Percentiles rank a stretch among this genome's conserved stretches.
These are phyloP conservation scores for Pseudozyma pruni DNA, from an alignment of 1,284 basidiomycete species.

Conservation along the genomic window DNA sequence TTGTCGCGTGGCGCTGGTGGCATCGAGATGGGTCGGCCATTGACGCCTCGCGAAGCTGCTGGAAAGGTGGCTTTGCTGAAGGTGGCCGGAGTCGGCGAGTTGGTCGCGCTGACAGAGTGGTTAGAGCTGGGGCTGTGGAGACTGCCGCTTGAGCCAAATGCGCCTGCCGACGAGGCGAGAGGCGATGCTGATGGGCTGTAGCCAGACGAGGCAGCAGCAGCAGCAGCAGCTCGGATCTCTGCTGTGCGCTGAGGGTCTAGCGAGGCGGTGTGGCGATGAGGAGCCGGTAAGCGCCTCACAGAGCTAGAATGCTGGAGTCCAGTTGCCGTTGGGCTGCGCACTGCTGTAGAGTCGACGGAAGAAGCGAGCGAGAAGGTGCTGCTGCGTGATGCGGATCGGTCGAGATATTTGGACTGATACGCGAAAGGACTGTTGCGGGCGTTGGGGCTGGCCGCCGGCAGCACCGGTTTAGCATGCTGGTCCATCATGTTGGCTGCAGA, in stretches of 20 bases:
- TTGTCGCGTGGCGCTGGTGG: conserved; percentile 55
- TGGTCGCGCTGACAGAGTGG: conserved; percentile 19
- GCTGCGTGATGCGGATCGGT: conserved; percentile 56
- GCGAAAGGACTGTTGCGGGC: conserved; percentile 57
- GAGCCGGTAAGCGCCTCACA: conserved; percentile 51
- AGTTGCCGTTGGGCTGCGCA: conserved; percentile 13
- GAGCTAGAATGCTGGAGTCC: conserved; percentile 50
- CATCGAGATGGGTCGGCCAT: conserved; percentile 56
- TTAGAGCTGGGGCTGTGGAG: conserved; percentile 32
- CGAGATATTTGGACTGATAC: conserved; percentile 62
- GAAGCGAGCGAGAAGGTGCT: conserved; percentile 55
- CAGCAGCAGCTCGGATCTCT: conserved; percentile 37
- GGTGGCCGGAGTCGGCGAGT: conserved; percentile 24
- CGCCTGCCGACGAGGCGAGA: conserved; percentile 1
- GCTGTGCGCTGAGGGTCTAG: conserved; percentile 50
- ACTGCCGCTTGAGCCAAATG: conserved; percentile 44
- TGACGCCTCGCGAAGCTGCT: conserved; percentile 25
- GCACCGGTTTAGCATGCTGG: conserved; percentile 39
- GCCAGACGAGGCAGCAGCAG: conserved; percentile 11
- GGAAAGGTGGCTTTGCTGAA: conserved; percentile 45
- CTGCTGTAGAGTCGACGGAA: conserved; percentile 9
- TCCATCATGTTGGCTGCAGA: conserved; percentile 46
- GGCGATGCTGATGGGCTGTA: conserved; percentile 27
- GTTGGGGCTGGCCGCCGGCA: conserved; percentile 49
- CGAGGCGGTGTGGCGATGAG: conserved; percentile 58